These are phyloP conservation scores for Camellia sinensis DNA, from an alignment of 148 eudicot species.

Conservation along the genomic window DNA sequence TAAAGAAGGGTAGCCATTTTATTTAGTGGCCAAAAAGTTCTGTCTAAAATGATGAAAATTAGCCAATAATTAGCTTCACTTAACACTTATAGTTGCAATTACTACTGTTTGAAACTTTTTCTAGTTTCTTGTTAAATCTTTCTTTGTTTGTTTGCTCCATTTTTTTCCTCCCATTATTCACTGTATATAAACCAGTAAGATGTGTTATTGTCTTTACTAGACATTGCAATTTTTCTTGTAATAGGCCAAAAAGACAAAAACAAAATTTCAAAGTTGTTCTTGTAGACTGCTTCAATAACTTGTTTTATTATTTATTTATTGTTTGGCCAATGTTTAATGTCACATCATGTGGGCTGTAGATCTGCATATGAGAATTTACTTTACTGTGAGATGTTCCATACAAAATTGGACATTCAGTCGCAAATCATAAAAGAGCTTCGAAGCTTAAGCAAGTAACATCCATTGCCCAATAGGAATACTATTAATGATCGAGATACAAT, in stretches of 20 bases:
- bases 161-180: too few relatives aligned
- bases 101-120: not conserved
- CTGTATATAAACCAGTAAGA: not conserved
- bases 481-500: too few relatives aligned
- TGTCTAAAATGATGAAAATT: not conserved
- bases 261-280: not conserved
- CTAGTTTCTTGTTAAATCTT: not conserved
- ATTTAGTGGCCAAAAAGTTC: not conserved
- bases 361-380: constrained; percentile 58
- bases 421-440: too few relatives aligned
- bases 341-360: constrained; percentile 34
- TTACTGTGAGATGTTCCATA: constrained; percentile 75
- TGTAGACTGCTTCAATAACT: not conserved
- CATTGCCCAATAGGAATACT: too few relatives aligned
- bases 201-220: not conserved
- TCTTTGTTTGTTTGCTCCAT: not conserved
- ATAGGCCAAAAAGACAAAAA: not conserved
- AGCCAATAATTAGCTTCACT: not conserved
- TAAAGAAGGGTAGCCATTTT: not conserved
- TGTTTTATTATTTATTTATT: not conserved
- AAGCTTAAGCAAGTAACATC: too few relatives aligned
- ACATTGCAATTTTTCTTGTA: not conserved
- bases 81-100: not conserved
- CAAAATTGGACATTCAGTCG: too few relatives aligned
- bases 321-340: constrained; percentile 9